Evolutionary conservation across 169 alveolate species (phyloP).

Genomic region (Cryptosporidium baileyi): DNA sequence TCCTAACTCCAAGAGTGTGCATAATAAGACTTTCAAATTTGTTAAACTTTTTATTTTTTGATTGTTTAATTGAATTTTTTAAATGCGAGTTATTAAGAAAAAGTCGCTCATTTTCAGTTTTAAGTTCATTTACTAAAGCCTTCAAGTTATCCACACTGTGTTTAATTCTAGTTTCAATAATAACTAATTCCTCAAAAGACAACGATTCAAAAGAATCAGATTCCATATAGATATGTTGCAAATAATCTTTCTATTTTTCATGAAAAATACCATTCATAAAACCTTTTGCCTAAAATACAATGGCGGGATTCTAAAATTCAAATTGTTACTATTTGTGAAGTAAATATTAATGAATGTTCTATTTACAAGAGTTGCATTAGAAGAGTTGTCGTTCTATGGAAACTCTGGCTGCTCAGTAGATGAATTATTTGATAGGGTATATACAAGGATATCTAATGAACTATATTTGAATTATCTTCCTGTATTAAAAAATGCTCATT

Average conservation of each 20-base stretch:
- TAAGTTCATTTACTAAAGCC: background rate
- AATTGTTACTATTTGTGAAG: too few species aligned
- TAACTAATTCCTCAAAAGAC: background rate
- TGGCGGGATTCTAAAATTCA: too few species aligned
- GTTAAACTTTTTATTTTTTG: background rate
- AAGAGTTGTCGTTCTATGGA: constrained; percentile 31
- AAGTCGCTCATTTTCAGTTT: constrained; percentile 25
- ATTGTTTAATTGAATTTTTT: background rate
- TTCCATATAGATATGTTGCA: too few species aligned
- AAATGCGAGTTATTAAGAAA: background rate
- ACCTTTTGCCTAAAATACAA: too few species aligned
- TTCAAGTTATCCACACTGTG: constrained; percentile 6
- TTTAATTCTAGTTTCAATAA: background rate
- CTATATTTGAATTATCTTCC: background rate
- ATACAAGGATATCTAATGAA: background rate
- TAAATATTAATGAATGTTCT: constrained; percentile 23
- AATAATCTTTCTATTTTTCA: too few species aligned
- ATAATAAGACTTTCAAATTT: too few species aligned
- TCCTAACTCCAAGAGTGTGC: too few species aligned
- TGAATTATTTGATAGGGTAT: background rate
- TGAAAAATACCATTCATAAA: too few species aligned
- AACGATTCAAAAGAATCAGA: background rate
- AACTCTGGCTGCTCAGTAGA: background rate
- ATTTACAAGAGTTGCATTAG: constrained; percentile 38
- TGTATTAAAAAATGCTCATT: background rate